Conservation (phyloP, 306 rosid species). For the Gynostemma pentaphyllum region DNA sequence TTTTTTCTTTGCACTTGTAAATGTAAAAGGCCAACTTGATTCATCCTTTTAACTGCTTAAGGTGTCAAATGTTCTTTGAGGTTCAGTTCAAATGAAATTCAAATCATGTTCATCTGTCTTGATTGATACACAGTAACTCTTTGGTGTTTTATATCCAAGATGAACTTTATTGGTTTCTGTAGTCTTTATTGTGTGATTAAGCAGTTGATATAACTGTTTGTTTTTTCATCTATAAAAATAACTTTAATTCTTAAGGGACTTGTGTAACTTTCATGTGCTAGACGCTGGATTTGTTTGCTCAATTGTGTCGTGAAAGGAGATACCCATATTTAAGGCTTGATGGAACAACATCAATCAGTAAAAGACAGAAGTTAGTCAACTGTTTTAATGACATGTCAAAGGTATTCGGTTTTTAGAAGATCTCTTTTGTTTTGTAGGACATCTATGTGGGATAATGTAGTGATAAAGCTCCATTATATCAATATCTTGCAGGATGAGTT, state of each 20-base stretch:
- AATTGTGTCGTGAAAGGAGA: conserved; percentile 86
- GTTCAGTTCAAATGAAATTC: neutral
- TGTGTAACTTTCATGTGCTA: conserved; percentile 26
- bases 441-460: neutral
- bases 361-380: conserved; percentile 90
- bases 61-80: neutral
- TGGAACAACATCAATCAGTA: conserved; percentile 82
- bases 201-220: neutral
- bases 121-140: neutral
- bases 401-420: conserved; percentile 25
- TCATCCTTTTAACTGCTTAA: neutral
- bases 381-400: conserved; percentile 65
- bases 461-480: neutral
- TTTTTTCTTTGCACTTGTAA: too few species aligned
- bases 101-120: conserved; percentile 3
- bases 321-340: conserved; percentile 93
- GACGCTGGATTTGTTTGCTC: conserved; percentile 94
- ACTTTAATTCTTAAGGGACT: conserved; percentile 9
- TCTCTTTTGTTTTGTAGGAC: neutral
- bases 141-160: neutral
- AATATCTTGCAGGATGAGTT: conserved; percentile 65
- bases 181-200: neutral
- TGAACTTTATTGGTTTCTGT: neutral
- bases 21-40: neutral
- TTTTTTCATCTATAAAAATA: neutral